These are phyloP conservation scores for Aspergillus homomorphus DNA, from an alignment of 495 filamentous ascomycete genomes.

Conservation along the genomic window DNA sequence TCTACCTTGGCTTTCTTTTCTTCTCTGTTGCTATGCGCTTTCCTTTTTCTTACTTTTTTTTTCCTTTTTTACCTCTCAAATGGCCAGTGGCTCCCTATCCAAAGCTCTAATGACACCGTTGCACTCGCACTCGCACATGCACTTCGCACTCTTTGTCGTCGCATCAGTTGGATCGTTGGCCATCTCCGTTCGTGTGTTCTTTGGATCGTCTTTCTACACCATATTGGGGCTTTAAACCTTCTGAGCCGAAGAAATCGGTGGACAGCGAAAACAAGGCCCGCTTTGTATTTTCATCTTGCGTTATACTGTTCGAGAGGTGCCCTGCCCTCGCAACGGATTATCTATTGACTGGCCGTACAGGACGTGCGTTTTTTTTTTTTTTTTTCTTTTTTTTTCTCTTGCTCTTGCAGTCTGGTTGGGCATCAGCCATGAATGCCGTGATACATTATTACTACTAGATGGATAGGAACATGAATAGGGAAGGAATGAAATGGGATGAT, in stretches of 20 bases:
- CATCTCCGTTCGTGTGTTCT: slow-evolving; percentile 4
- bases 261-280: not conserved
- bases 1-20: slow-evolving; percentile 12
- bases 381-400: slow-evolving; percentile 15
- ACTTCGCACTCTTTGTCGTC: no score
- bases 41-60: slow-evolving; percentile 9
- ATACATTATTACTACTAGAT: slow-evolving; percentile 14
- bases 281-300: not conserved
- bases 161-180: slow-evolving; percentile 6
- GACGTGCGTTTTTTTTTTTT: slow-evolving; percentile 13
- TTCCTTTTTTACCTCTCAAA: slow-evolving; percentile 9
- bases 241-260: not conserved
- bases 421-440: slow-evolving; percentile 10
- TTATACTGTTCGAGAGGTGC: not conserved
- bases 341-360: not conserved
- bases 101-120: slow-evolving; percentile 29
- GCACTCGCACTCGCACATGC: slow-evolving; percentile 8
- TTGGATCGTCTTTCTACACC: not conserved
- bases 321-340: not conserved
- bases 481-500: not conserved
- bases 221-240: not conserved
- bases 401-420: slow-evolving; percentile 13
- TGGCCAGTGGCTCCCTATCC: slow-evolving; percentile 15
- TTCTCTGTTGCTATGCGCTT: slow-evolving; percentile 9
- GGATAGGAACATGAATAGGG: slow-evolving; percentile 6